Base-by-base conservation (phyloP, 1,284 basidiomycete genomes). In the Neonothopanus nambi region DNA sequence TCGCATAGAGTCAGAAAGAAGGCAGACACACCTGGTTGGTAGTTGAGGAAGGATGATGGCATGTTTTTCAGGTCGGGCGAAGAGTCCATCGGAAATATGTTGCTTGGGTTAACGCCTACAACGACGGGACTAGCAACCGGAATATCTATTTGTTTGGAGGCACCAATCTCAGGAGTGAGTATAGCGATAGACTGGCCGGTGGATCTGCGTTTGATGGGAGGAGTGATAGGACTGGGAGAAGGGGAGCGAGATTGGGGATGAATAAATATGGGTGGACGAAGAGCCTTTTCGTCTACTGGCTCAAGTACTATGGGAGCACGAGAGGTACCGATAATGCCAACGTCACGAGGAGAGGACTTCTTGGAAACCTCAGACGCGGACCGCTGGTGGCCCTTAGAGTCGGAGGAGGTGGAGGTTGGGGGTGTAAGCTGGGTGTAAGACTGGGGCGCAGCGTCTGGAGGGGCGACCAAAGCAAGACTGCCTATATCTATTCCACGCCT, bases 401-500 rank as follows among this genome's bases (percentile, higher is more conserved):
- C 23, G n/a, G 55, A 18, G 48, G 81, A 77, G 18, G 75, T 73
- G 36, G 76, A 70, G n/a, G 73, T 66, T n/a, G 79, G 80, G 56
- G 82, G 76, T 8, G 77, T 74, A 48, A 81, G 67, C 56, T 78
- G 73, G 30, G 76, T 71, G 61, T 82, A 81, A 8, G 73, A 66
- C 55, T 67, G 71, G n/a, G 77, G 73, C n/a, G 79, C 76, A 60
- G 80, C 79, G 67, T 88, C 87, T 48, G 84, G 82, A 51, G 84
- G 87, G 52, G 83, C 82, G 54, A 87, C 81, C 57, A 87, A 72
- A 51, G 86, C 82, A 35, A 87, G 73, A 37, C 79, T 80, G 20
- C 73, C 68, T 59, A 73, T 72, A 49, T 76, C 73, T 50, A 73
- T 61, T n/a, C 71, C 71, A 30, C 78, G 73, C 46, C 78, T 71